phyloP scores from a whole-genome alignment of 176 grass and related monocot species.

The Calamus simplicifolius region DNA sequence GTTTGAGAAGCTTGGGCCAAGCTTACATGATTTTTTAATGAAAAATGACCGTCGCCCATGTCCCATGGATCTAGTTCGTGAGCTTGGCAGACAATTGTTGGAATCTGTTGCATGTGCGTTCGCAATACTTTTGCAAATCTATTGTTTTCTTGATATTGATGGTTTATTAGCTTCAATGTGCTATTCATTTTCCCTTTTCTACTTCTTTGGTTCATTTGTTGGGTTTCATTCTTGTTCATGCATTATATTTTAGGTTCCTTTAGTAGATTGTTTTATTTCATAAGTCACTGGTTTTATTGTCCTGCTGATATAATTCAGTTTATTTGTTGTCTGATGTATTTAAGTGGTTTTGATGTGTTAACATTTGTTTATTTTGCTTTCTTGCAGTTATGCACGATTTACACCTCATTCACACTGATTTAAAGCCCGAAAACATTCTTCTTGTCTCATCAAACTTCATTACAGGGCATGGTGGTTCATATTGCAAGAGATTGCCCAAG shows the following conservation, averaged over 20 bases:
- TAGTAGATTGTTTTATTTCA: too few relatives aligned
- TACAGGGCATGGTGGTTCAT: conserved; percentile 25
- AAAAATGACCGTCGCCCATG: conserved; percentile 55
- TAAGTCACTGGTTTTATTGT: too few relatives aligned
- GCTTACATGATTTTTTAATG: conserved; percentile 65
- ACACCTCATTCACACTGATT: conserved; percentile 55
- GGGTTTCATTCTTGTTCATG: background rate
- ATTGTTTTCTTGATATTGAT: background rate
- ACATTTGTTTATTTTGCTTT: background rate
- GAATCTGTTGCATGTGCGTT: conserved; percentile 81
- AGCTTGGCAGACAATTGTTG: conserved; percentile 62
- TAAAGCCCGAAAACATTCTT: conserved; percentile 72
- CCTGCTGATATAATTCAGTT: too few relatives aligned
- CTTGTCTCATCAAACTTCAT: conserved; percentile 44
- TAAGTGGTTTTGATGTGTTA: too few relatives aligned
- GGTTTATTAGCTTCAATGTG: background rate
- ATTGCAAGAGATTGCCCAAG: conserved; percentile 16
- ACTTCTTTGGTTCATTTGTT: background rate
- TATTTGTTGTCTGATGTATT: too few relatives aligned
- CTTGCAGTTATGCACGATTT: conserved; percentile 56
- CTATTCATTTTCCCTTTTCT: background rate
- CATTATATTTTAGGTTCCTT: too few relatives aligned
- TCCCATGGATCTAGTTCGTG: conserved; percentile 57
- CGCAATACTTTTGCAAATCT: conserved; percentile 29
- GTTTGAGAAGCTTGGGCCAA: conserved; percentile 68